phyloP scores from a whole-genome alignment of 2,329 filamentous ascomycete species.

The Fusarium robinianum region DNA sequence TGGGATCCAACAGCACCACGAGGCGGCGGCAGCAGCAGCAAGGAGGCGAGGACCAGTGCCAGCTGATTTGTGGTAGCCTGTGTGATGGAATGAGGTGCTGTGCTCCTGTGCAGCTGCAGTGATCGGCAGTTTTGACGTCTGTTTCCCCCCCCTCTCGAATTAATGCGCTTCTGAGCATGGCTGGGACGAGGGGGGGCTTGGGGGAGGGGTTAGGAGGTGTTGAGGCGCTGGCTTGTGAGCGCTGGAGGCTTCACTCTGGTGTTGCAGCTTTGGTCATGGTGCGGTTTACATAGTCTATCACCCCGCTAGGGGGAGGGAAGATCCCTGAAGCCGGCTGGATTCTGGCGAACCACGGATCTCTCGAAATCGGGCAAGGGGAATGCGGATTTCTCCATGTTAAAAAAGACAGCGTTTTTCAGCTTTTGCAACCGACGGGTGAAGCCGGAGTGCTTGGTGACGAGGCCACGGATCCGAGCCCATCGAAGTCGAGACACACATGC shows the following conservation, averaged over 20 bases:
- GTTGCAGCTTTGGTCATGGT: conserved; percentile 9
- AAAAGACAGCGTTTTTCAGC: conserved; percentile 11
- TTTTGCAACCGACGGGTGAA: conserved; percentile 8
- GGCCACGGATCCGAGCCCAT: too few species aligned
- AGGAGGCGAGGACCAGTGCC: conserved; percentile 46
- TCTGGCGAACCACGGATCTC: conserved; percentile 4
- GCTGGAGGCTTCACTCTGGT: conserved; percentile 12
- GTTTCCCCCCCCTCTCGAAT: neutral
- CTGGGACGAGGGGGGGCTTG: conserved; percentile 19
- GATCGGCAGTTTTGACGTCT: conserved; percentile 23
- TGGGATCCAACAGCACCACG: conserved; percentile 3
- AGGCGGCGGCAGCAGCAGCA: conserved; percentile 18
- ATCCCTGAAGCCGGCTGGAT: conserved; percentile 20
- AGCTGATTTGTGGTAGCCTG: conserved; percentile 55
- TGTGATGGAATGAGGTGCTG: conserved; percentile 60
- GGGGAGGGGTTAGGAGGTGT: conserved; percentile 16
- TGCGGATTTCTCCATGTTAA: conserved; percentile 10
- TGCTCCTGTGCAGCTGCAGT: conserved; percentile 25
- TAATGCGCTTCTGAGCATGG: conserved; percentile 3
- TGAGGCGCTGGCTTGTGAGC: conserved; percentile 9
- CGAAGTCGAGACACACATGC: too few species aligned
- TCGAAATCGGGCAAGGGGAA: conserved; percentile 7
- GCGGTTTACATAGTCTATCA: conserved; percentile 6
- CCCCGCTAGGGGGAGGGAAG: conserved; percentile 14
- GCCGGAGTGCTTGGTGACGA: too few species aligned